Evolutionary conservation across 495 filamentous ascomycete genomes (phyloP), one percentile per base, ranked within the genome.

Genomic region (Hyaloscypha hepaticicola): DNA sequence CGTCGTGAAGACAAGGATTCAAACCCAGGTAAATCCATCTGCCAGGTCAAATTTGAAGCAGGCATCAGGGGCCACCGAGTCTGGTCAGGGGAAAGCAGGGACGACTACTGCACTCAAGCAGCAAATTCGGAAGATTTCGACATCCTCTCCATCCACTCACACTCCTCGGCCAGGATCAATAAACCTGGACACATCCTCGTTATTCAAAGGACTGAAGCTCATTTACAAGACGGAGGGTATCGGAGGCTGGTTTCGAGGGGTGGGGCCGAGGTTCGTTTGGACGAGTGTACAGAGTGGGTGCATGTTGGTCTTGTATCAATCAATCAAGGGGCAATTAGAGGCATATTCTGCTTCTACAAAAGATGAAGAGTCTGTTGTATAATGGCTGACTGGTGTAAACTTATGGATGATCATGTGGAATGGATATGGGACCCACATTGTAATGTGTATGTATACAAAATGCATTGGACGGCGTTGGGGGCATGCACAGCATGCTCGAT

Each of bases 1-100:
- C 72, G 95, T 99, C 4, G 96, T 99, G 56, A 99, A 99, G 77
- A 99, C 95, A 0, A 83, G 95, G 55, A 88, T 98, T n/a, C 95
- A 99, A 74, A 99, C 95, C 1, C 94, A 98, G 74, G 80, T 95
- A 48, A 89, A 95, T 55, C 58, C 68, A 8, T 55, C 67, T 11
- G 41, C 62, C 21, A 49, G 34, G 26, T 29, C 60, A 4, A 25
- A 41, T 31, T 24, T 65, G 21, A 60, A 57, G 38, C 22, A 56
- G 31, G 27, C 61, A 16, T 28, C 55, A 49, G 38, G 38, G 19
- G 33, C 27, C 69, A 49, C 50, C 60, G 28, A 65, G 74, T 27
- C 69, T 34, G 70, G 4, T 24, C 24, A 24, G 71, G 16, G n/a
- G 60, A 16, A 60, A 70, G 69, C 26, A 55, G 28, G n/a, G 71